These are phyloP conservation scores for Microbotryum silenes-acaulis DNA, from an alignment of 1,284 basidiomycete genomes.

Conservation along the genomic window DNA sequence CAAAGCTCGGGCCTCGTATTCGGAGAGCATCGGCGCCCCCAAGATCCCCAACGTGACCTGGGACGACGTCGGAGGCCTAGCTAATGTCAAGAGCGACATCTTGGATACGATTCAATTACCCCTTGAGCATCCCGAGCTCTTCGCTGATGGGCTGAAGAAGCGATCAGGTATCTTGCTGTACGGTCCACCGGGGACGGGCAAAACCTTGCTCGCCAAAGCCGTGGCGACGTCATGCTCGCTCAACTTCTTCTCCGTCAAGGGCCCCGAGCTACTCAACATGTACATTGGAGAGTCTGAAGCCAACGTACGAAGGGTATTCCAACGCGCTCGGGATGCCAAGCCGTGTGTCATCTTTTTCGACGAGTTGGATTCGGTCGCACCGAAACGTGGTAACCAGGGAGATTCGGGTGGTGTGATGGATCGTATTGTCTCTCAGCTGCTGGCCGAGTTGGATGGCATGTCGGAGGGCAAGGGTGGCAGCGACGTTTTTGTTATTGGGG, in stretches of 20 bases:
- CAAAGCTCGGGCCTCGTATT: constrained; percentile 71
- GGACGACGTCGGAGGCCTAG: constrained; percentile 95
- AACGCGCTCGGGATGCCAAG: constrained; percentile 44
- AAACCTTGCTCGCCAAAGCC: constrained; percentile 46
- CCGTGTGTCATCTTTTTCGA: constrained; percentile 48
- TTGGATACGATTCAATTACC: constrained; percentile 96
- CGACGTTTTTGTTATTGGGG: constrained; percentile 47
- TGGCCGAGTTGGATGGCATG: constrained; percentile 47
- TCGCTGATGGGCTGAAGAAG: constrained; percentile 88
- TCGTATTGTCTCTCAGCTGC: constrained; percentile 44
- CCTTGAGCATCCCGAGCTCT: constrained; percentile 87
- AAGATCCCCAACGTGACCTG: constrained; percentile 94
- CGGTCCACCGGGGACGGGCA: constrained; percentile 46
- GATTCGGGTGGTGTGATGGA: constrained; percentile 48
- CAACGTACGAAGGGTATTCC: constrained; percentile 45
- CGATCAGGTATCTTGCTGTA: constrained; percentile 63
- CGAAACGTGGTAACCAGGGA: constrained; percentile 46
- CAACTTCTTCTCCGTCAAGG: constrained; percentile 47
- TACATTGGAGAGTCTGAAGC: constrained; percentile 47
- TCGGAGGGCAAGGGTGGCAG: constrained; percentile 39
- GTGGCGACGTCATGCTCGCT: constrained; percentile 46
- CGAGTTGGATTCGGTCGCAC: constrained; percentile 46
- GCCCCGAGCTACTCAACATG: constrained; percentile 46
- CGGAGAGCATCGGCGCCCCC: constrained; percentile 89
- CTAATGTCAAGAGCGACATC: constrained; percentile 82